Evolutionary conservation across 345 rosid species (phyloP), one percentile per base, ranked within the genome.

Genomic region (Triadica sebifera): DNA sequence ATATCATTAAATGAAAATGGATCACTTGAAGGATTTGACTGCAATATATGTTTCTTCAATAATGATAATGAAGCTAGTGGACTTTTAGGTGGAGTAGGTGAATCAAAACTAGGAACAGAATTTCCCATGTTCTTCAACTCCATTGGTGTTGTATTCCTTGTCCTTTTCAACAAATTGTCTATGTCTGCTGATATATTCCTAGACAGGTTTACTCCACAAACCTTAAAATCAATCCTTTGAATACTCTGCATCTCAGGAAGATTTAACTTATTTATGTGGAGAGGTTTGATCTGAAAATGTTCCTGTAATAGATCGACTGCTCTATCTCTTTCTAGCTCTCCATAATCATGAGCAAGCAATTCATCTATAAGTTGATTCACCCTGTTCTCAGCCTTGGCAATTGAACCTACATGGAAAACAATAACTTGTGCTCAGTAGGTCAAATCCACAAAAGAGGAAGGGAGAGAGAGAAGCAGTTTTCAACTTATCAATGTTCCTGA

Each of bases 291-390:
- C 80, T 88, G 87, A 85, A 95, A 84, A 34, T 34, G 79, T 64
- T 88, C 88, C 73, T 83, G 85, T 66, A 93, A 78, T 72, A 90
- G 84, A 75, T 51, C 81, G 64, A 85, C 45, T 5, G 87, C 85
- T 38, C 82, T 87, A 77, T 86, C 94, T 72, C 87, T 91, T 73
- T 83, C 92, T 41, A 87, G 87, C 52, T 86, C 89, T 80, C 83
- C 90, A 67, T 25, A 78, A 73, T 64, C 78, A 69, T 52, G 43
- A 46, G 88, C 71, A 72, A 93, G 89, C 81, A 93, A 72, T 65
- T 85, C 84, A 74, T 81, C 88, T 76, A 91, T 65, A 80, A 89
- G 78, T 17, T 86, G 85, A 57, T 75, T 43, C 22, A 85, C 77
- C 79, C 50, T 64, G 67, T 81, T 83, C 79, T 81, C 90, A 34